phyloP scores from a whole-genome alignment of 805 yeast species.

The Lachancea meyersii region DNA sequence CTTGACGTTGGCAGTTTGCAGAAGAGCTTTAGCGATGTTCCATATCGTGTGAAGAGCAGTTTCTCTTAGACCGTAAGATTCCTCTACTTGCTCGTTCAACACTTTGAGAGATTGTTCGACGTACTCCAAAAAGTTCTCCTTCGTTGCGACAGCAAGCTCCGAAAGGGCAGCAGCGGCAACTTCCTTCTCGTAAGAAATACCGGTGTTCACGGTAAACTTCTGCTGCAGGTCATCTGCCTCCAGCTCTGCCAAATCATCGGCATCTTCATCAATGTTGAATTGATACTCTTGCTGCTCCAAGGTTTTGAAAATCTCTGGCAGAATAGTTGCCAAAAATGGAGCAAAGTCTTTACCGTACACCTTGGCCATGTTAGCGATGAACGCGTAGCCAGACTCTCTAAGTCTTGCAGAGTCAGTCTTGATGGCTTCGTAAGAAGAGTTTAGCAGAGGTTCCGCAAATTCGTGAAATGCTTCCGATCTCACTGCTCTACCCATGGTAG shows the following conservation, averaged over 20 bases:
- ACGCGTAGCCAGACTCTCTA: conserved; percentile 91
- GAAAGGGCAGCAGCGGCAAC: conserved; percentile 86
- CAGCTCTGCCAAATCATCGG: conserved; percentile 40
- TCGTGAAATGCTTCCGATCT: conserved; percentile 84
- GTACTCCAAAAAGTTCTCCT: conserved; percentile 69
- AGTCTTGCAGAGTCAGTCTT: conserved; percentile 74
- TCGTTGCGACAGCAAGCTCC: conserved; percentile 84
- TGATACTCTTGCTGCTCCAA: conserved; percentile 82
- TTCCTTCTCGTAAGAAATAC: conserved; percentile 92
- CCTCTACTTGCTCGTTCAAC: conserved; percentile 66
- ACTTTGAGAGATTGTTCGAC: conserved; percentile 63
- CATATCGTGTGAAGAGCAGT: conserved; percentile 77
- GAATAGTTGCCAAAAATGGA: conserved; percentile 71
- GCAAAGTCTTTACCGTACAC: conserved; percentile 89
- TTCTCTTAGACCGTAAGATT: conserved; percentile 87
- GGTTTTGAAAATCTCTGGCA: conserved; percentile 79
- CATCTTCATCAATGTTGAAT: conserved; percentile 51
- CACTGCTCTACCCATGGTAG: conserved; percentile 94
- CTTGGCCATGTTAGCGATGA: conserved; percentile 88
- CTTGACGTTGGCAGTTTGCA: conserved; percentile 39
- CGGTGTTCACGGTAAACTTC: conserved; percentile 83
- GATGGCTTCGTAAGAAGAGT: conserved; percentile 77
- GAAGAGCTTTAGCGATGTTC: conserved; percentile 72
- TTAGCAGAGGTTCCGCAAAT: conserved; percentile 80
- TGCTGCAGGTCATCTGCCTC: conserved; percentile 61